phyloP scores from a whole-genome alignment of 2,329 filamentous ascomycete species.

The Aspergillus flavus region DNA sequence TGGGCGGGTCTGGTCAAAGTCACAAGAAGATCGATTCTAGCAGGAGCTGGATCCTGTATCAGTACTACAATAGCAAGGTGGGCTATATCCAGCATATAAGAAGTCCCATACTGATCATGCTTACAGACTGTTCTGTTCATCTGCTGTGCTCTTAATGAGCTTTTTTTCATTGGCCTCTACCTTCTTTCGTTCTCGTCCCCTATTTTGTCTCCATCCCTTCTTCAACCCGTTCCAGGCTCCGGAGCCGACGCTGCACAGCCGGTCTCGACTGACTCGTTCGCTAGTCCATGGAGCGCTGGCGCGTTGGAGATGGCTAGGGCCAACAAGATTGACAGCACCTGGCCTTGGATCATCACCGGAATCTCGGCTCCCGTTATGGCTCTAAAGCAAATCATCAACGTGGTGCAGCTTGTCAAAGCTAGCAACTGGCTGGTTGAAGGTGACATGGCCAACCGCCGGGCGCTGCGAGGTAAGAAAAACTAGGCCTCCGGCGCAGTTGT shows the following conservation, averaged over 20 bases:
- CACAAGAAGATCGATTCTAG: slow-evolving; percentile 94
- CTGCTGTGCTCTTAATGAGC: slow-evolving; percentile 87
- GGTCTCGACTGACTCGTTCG: slow-evolving; percentile 73
- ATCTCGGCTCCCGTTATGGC: slow-evolving; percentile 85
- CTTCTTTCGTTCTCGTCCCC: slow-evolving; percentile 96
- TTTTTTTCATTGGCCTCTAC: slow-evolving; percentile 98
- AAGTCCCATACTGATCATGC: slow-evolving; percentile 13
- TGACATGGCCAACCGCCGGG: slow-evolving; percentile 69
- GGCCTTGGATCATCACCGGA: slow-evolving; percentile 78
- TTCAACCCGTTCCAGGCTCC: slow-evolving; percentile 48
- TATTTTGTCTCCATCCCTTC: slow-evolving; percentile 80
- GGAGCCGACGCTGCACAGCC: slow-evolving; percentile 65
- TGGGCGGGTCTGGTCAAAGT: slow-evolving; percentile 76
- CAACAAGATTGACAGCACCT: slow-evolving; percentile 83
- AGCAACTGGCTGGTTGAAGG: slow-evolving; percentile 90
- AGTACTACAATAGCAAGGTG: slow-evolving; percentile 98
- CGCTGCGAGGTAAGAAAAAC: slow-evolving; percentile 41
- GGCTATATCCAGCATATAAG: slow-evolving; percentile 31
- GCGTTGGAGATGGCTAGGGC: slow-evolving; percentile 90
- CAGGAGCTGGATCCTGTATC: slow-evolving; percentile 84
- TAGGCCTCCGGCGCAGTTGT: slow-evolving; percentile 14
- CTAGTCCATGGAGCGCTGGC: slow-evolving; percentile 86
- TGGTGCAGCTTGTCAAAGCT: slow-evolving; percentile 91
- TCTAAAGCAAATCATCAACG: slow-evolving; percentile 90
- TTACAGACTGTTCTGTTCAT: slow-evolving; percentile 82